Evolutionary conservation across 148 eudicot species (phyloP).

Genomic region (Pharnaceum exiguum): DNA sequence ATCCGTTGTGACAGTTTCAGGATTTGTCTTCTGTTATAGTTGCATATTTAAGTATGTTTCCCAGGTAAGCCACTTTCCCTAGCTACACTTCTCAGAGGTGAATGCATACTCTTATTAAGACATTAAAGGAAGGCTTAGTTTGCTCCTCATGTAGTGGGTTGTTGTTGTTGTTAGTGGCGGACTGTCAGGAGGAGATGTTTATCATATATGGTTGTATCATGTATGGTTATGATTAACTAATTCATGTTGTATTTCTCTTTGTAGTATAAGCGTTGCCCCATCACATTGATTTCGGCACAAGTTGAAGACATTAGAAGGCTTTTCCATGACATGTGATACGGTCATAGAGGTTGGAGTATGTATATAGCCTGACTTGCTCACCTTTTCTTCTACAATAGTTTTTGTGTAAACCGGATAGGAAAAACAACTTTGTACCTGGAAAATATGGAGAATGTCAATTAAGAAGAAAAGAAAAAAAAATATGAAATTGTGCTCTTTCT

Average conservation of each 20-base stretch:
- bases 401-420: too few relatives aligned
- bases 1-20: conserved; percentile 82
- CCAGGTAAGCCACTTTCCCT: conserved; percentile 50
- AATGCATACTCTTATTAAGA: background rate
- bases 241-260: background rate
- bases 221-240: too few relatives aligned
- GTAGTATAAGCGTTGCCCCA: conserved; percentile 92
- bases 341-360: background rate
- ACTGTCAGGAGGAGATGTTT: too few relatives aligned
- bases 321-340: conserved; percentile 72
- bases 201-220: too few relatives aligned
- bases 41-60: conserved; percentile 87
- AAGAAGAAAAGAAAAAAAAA: too few relatives aligned
- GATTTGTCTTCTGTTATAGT: conserved; percentile 93
- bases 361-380: background rate
- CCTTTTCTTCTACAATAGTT: background rate
- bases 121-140: too few relatives aligned
- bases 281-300: conserved; percentile 69
- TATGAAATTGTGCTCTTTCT: too few relatives aligned
- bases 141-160: too few relatives aligned
- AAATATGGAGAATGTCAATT: too few relatives aligned
- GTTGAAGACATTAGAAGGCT: conserved; percentile 86
- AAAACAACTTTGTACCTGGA: too few relatives aligned
- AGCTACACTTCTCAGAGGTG: background rate
- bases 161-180: background rate